Evolutionary conservation across 139 green algal genomes (phyloP), one percentile per base, ranked within the genome.

Genomic region (Tetradesmus obliquus): DNA sequence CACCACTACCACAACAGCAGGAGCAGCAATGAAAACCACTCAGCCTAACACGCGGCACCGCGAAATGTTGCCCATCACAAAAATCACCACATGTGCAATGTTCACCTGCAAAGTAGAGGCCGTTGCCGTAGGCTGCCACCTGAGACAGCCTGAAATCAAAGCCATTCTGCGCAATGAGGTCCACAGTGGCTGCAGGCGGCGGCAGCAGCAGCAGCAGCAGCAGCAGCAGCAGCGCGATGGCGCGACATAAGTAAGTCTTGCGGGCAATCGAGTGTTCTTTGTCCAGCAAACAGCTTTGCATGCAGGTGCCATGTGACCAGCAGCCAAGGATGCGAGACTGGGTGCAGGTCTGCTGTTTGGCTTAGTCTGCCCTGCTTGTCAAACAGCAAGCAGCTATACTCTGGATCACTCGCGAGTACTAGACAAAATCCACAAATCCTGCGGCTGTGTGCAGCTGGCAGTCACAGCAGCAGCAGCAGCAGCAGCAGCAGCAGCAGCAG

Each of bases 131-230:
- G 17, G 84, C 84, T 79, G 57, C 17, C 10, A 24, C 8, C 71
- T 87, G 82, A 45, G 22, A 24, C 3, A 88, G 84, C 58, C 84
- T 13, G 9, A 88, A 79, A 58, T 88, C 84, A 45, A 88, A 88
- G n/a, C 84, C 84, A 58, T 87, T 54, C 10, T 58, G 55, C 9
- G 81, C 81, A 17, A 55, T 55, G 22, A 54, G n/a, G 81, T 62
- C 54, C 0, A 86, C 81, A 86, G 20, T 60, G 22, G 20, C 45
- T 15, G 45, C 81, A 54, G 19, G 13, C 79, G 53, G n/a, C n/a
- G 22, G 81, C 15, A n/a, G 66, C 19, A 54, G 20, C 55, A 87
- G 82, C 51, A 45, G 15, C 55, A 87, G 82, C 51, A 45, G 15
- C 24, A 51, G 51, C 19, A 69, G 79, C 9, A 0, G 32, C 19